Evolutionary conservation across 2,329 filamentous ascomycete species (phyloP), one percentile per base, ranked within the genome.

Genomic region (Colletotrichum camelliae): DNA sequence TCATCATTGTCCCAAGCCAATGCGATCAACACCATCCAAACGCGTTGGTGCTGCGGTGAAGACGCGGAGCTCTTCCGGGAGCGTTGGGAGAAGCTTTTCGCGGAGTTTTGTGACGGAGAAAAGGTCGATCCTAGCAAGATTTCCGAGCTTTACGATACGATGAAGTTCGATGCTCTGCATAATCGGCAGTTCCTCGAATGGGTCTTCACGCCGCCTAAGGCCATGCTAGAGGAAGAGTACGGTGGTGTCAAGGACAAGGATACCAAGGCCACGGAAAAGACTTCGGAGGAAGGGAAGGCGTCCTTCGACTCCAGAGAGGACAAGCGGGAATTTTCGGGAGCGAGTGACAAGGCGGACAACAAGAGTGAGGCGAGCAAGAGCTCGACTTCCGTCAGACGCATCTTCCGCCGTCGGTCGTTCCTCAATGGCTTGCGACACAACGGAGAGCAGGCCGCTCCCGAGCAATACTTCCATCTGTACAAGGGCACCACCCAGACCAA

Each of bases 41-140:
- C 95, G 8, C 91, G 97, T 29, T 99, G 97, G 97, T 99, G 97
- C 83, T 98, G 95, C 79, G 96, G 96, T 35, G 97, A 99, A 86
- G 97, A 98, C 81, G 93, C 96, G 0, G 95, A 97, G 79, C 89
- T 99, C 3, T 99, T 99, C 88, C 95, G 94, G 79, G 97, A 99
- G 84, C 92, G 97, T 35, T 99, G 97, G 97, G 97, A 98, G 86
- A 99, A 99, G 87, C 90, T 99, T 3, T 99, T 99, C 85, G 92
- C 93, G 64, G 97, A 99, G 82, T 99, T 99, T 81, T 97, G 94
- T 79, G 97, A 99, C 83, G 94, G 95, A 2, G 97, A 99, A 81
- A 99, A 99, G 87, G 96, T 98, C 21, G 97, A 99, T 84, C 97
- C 97, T 21, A 98, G 96, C 88, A 99, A 99, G 87, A 96, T 99